Percentiles rank a stretch among this genome's conserved stretches.
These are phyloP conservation scores for Strombidium stylifer DNA, from an alignment of 73 alveolate genomes.

Conservation along the genomic window DNA sequence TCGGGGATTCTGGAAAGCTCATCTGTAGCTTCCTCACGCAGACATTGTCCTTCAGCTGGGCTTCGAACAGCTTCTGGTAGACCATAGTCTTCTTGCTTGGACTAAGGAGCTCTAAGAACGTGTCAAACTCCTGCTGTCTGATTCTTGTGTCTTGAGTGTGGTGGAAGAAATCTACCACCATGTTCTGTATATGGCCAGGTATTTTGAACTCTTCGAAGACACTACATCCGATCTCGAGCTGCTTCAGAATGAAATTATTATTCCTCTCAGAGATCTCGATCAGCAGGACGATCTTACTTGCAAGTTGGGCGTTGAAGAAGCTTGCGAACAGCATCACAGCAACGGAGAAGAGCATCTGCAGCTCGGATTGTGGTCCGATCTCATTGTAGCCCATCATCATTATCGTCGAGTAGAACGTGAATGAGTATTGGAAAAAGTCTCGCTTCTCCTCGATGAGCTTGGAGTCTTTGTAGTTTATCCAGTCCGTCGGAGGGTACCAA, in stretches of 20 bases:
- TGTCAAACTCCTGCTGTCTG: constrained; percentile 28
- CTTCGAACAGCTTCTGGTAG: constrained; percentile 22
- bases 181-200: constrained; percentile 21
- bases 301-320: constrained; percentile 38
- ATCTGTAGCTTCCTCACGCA: not conserved
- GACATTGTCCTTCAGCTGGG: constrained; percentile 5
- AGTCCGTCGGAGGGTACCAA: no score
- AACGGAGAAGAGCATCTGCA: constrained; percentile 22
- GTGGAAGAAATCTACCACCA: constrained; percentile 27
- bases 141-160: constrained; percentile 36
- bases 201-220: constrained; percentile 42
- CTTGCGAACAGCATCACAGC: constrained; percentile 32
- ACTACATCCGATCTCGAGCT: constrained; percentile 44
- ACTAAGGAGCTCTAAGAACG: constrained; percentile 39
- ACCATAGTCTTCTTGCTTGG: constrained; percentile 44
- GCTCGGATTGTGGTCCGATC: constrained; percentile 42
- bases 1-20: constrained; percentile 13
- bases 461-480: no score
- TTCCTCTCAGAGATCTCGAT: constrained; percentile 37
- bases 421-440: constrained; percentile 27
- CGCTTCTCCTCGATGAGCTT: not conserved
- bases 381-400: constrained; percentile 59
- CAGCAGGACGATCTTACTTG: constrained; percentile 53
- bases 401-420: constrained; percentile 36
- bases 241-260: constrained; percentile 13